A percentile compares a stretch with the other conserved stretches of the same genome.
These are phyloP conservation scores for Eucalyptus fibrosa DNA, from an alignment of 345 rosid species.

Conservation along the genomic window DNA sequence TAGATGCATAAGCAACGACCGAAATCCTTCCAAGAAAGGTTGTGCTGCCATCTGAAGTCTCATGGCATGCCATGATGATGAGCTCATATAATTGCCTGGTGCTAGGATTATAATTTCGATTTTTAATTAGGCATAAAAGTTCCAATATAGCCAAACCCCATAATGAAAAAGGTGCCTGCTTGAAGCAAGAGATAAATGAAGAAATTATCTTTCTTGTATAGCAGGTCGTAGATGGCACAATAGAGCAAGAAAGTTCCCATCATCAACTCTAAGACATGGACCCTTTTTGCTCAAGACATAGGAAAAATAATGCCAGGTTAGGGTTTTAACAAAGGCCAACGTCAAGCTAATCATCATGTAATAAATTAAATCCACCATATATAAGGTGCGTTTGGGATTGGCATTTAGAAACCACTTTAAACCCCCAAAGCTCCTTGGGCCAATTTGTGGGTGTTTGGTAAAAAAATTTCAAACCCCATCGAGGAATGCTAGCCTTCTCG, in stretches of 20 bases:
- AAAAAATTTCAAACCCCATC: no score
- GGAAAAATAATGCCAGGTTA: background rate
- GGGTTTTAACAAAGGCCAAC: background rate
- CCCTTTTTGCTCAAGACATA: background rate
- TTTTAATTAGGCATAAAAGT: constrained; percentile 4
- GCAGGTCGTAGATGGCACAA: constrained; percentile 7
- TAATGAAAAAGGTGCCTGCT: constrained; percentile 5
- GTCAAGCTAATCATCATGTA: background rate
- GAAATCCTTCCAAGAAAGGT: background rate
- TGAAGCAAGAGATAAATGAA: constrained; percentile 9
- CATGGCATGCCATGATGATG: background rate
- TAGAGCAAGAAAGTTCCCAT: constrained; percentile 5
- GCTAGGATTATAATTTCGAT: background rate
- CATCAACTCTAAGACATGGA: constrained; percentile 2
- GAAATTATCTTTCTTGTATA: constrained; percentile 5
- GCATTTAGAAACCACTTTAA: no score
- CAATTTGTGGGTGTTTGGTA: no score
- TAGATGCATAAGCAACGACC: background rate
- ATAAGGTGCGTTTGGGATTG: no score
- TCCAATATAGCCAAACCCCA: constrained; percentile 6
- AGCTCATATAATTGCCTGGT: background rate
- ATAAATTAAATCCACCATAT: background rate
- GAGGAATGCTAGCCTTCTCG: no score
- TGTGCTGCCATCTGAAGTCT: background rate
- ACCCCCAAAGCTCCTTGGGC: no score